Conservation (phyloP, 2,329 filamentous ascomycete genomes). For the Parascedosporium putredinis region DNA sequence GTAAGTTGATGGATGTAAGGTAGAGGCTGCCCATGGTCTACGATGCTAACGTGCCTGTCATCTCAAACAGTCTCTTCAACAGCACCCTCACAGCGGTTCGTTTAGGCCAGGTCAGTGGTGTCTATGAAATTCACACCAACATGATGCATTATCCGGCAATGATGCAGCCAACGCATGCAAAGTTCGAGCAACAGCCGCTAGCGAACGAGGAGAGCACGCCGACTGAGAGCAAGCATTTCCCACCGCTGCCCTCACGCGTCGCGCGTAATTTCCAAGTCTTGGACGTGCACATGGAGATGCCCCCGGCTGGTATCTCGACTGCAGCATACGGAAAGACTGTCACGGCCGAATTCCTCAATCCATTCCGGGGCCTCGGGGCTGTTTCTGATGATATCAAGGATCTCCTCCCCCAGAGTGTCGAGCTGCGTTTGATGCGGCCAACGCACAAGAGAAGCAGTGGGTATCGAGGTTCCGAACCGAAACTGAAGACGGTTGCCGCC, state of each 20-base stretch:
- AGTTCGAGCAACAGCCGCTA: constrained; percentile 60
- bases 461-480: constrained; percentile 66
- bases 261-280: constrained; percentile 46
- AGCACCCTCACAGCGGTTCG: constrained; percentile 59
- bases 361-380: constrained; percentile 51
- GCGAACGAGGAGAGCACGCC: constrained; percentile 18
- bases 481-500: constrained; percentile 39
- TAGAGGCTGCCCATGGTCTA: neutral
- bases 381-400: constrained; percentile 56
- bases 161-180: constrained; percentile 82
- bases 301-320: constrained; percentile 34
- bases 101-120: constrained; percentile 57
- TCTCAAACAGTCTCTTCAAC: constrained; percentile 66
- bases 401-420: constrained; percentile 62
- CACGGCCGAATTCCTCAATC: constrained; percentile 34
- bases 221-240: constrained; percentile 28
- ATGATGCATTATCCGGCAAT: constrained; percentile 74
- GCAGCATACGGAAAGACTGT: constrained; percentile 33
- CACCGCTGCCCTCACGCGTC: constrained; percentile 36
- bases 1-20: no score
- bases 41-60: constrained; percentile 10
- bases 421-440: constrained; percentile 58
- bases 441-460: constrained; percentile 58
- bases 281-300: constrained; percentile 44
- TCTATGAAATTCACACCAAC: constrained; percentile 94